phyloP scores from a whole-genome alignment of 2,329 filamentous ascomycete genomes.

The Parascedosporium putredinis region DNA sequence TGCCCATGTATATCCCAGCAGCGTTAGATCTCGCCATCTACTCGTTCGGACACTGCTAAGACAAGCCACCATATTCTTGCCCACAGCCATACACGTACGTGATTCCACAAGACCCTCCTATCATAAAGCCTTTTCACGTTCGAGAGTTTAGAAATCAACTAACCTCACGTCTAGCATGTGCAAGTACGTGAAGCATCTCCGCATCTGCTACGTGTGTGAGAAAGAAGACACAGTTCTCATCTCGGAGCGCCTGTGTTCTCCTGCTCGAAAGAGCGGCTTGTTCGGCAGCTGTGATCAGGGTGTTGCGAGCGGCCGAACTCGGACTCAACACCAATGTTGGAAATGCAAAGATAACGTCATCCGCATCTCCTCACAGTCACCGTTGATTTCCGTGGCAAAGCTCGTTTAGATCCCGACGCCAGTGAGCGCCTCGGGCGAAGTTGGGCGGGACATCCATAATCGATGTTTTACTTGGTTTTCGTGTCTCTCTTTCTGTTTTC shows the following conservation, averaged over 20 bases:
- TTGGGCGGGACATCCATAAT: no score
- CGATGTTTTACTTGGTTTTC: no score
- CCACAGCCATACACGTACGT: no score
- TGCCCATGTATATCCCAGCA: no score
- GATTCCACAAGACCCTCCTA: no score
- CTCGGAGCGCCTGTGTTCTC: conserved; percentile 23
- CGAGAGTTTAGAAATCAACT: background rate
- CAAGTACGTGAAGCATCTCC: conserved; percentile 25
- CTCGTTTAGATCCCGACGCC: no score
- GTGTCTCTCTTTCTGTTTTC: background rate
- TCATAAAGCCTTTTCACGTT: no score
- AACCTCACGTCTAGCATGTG: conserved; percentile 21
- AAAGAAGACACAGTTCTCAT: conserved; percentile 26
- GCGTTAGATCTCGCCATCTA: no score
- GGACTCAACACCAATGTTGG: conserved; percentile 24
- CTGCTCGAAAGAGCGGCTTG: conserved; percentile 19
- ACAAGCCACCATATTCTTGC: no score
- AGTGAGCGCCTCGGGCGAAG: no score
- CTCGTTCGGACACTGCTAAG: no score
- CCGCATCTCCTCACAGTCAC: conserved; percentile 12
- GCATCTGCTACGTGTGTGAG: conserved; percentile 23
- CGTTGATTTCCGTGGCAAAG: no score
- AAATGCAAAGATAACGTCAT: conserved; percentile 21
- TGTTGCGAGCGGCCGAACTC: conserved; percentile 18
- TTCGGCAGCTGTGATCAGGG: conserved; percentile 27